Percentiles rank a stretch among this genome's conserved stretches.
These are phyloP conservation scores for Spergularia bocconei DNA, from an alignment of 148 eudicot genomes.

Conservation along the genomic window DNA sequence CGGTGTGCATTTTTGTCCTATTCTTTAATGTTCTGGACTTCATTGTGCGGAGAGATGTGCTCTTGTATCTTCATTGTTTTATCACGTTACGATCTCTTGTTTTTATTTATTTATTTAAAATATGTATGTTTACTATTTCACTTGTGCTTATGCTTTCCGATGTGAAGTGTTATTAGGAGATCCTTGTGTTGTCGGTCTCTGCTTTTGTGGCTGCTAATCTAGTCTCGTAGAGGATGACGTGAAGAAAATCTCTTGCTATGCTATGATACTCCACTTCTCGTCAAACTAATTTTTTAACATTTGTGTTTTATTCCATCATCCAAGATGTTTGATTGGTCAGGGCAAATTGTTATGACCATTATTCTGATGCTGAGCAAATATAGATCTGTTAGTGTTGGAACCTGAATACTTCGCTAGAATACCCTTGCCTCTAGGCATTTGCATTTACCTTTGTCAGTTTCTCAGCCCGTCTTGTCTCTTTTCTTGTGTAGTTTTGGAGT, in stretches of 20 bases:
- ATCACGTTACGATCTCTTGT: background rate
- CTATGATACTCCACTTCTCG: background rate
- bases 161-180: background rate
- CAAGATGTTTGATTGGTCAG: slow-evolving; percentile 1
- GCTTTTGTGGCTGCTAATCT: background rate
- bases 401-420: background rate
- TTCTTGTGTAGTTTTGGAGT: background rate
- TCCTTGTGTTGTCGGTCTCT: background rate
- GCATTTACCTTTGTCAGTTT: background rate
- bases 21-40: background rate
- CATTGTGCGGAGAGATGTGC: background rate
- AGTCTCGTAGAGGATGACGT: background rate
- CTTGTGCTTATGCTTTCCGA: background rate
- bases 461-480: background rate
- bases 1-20: background rate
- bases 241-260: background rate
- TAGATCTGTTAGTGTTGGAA: background rate
- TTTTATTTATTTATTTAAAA: too few species aligned
- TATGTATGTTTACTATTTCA: background rate
- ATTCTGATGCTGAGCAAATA: background rate
- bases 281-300: background rate
- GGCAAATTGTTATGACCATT: background rate
- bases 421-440: background rate
- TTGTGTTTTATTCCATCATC: background rate
- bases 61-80: background rate